Evolutionary conservation across 73 alveolate species (phyloP).

Genomic region (Paramecium bursaria): DNA sequence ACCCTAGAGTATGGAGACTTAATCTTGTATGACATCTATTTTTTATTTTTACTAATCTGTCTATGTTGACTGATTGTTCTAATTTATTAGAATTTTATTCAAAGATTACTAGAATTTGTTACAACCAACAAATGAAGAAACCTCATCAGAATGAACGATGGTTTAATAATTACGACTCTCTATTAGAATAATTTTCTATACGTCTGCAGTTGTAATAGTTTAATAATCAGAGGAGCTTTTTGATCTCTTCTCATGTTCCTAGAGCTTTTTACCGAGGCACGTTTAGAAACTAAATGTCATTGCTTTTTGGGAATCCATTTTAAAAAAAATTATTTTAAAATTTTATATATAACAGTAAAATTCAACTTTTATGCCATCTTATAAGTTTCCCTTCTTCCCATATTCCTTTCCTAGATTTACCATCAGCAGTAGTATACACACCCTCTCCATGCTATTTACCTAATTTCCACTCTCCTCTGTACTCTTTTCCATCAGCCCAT

Average conservation of each 20-base stretch:
- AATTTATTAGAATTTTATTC: slow-evolving; percentile 40
- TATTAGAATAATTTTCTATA: no score
- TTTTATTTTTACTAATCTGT: slow-evolving; percentile 38
- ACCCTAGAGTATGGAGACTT: neutral
- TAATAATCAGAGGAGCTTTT: slow-evolving; percentile 50
- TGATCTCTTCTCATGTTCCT: slow-evolving; percentile 25
- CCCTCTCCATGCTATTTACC: slow-evolving; percentile 84
- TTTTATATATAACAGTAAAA: neutral
- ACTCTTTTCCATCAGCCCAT: slow-evolving; percentile 83
- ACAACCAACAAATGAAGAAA: slow-evolving; percentile 9
- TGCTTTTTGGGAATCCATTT: neutral
- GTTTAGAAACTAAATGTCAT: slow-evolving; percentile 42
- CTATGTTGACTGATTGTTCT: neutral
- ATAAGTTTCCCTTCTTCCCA: slow-evolving; percentile 79
- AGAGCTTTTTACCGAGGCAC: no score
- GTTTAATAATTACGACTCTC: neutral
- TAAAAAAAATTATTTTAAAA: no score
- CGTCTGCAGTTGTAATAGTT: slow-evolving; percentile 50
- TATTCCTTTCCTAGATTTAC: slow-evolving; percentile 68
- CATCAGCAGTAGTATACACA: slow-evolving; percentile 71
- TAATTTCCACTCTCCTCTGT: slow-evolving; percentile 79
- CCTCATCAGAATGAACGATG: slow-evolving; percentile 31
- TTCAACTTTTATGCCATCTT: slow-evolving; percentile 63
- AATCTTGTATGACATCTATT: slow-evolving; percentile 14
- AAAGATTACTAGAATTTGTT: slow-evolving; percentile 3